Evolutionary conservation across 1,284 basidiomycete species (phyloP).

Genomic region (Ceratobasidium sp.): DNA sequence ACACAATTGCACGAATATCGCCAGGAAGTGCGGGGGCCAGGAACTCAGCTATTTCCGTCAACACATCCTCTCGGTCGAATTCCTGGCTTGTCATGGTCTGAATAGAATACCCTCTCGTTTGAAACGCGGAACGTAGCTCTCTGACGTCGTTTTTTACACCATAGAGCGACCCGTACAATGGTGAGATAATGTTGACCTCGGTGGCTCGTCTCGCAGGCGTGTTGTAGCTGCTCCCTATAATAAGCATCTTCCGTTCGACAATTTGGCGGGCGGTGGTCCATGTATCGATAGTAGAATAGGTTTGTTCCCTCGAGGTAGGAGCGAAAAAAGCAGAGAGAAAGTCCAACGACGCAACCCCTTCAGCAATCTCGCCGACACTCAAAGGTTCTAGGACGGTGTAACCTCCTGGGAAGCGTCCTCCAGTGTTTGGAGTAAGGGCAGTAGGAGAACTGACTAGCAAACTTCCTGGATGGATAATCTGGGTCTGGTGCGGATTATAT

Average conservation of each 20-base stretch:
- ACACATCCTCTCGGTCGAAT: background rate
- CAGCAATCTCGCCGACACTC: background rate
- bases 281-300: background rate
- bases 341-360: background rate
- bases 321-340: background rate
- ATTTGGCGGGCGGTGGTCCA: background rate
- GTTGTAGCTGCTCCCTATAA: constrained; percentile 17
- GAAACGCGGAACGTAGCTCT: constrained; percentile 1
- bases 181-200: background rate
- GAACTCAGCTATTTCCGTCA: background rate
- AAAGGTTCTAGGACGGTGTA: background rate
- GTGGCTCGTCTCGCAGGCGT: background rate
- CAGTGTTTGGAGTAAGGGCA: background rate
- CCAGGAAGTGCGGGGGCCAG: constrained; percentile 5
- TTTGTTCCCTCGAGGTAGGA: background rate
- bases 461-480: background rate
- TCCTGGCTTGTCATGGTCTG: background rate
- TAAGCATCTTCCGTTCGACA: constrained; percentile 17
- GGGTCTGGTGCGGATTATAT: background rate
- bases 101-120: background rate
- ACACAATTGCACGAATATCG: constrained; percentile 15
- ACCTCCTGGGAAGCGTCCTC: background rate
- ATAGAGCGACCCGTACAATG: background rate
- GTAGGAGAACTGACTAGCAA: background rate
- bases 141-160: background rate